These are phyloP conservation scores for Citrus sinensis DNA, from an alignment of 345 rosid species.

Conservation along the genomic window DNA sequence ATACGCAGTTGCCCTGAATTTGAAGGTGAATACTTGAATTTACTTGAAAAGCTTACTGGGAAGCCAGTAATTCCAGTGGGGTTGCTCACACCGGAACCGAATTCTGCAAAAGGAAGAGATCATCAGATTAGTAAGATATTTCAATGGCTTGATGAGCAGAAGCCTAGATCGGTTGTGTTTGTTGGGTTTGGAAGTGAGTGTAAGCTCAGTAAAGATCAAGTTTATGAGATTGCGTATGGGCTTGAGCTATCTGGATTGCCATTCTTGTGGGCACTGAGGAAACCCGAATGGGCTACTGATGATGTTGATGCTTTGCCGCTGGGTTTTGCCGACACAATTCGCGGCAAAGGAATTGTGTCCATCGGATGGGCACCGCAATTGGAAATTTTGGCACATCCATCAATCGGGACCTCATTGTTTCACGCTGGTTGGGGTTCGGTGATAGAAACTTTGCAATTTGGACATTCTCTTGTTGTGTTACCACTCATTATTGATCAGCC, in stretches of 20 bases:
- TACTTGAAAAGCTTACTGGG: not conserved
- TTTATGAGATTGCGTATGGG: constrained; percentile 1
- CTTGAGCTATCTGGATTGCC: constrained; percentile 3
- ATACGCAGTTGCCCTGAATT: constrained; percentile 24
- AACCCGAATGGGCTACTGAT: not conserved
- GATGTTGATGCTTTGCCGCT: constrained; percentile 8
- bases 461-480: constrained; percentile 7
- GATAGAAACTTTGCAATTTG: constrained; percentile 13
- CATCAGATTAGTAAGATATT: not conserved
- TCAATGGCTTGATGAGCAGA: constrained; percentile 1
- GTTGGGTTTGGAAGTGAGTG: constrained; percentile 4
- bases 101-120: not conserved
- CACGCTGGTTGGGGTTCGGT: constrained; percentile 18
- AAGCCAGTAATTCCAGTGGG: not conserved
- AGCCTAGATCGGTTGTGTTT: not conserved
- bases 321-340: not conserved
- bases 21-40: constrained; percentile 18
- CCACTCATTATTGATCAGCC: constrained; percentile 14
- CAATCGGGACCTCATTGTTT: constrained; percentile 16
- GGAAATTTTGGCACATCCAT: constrained; percentile 14
- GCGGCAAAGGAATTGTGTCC: not conserved
- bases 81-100: not conserved
- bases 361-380: constrained; percentile 17
- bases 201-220: not conserved
- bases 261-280: constrained; percentile 5